These are phyloP conservation scores for Leptographium galeiforme DNA, from an alignment of 2,329 filamentous ascomycete genomes.

Conservation along the genomic window DNA sequence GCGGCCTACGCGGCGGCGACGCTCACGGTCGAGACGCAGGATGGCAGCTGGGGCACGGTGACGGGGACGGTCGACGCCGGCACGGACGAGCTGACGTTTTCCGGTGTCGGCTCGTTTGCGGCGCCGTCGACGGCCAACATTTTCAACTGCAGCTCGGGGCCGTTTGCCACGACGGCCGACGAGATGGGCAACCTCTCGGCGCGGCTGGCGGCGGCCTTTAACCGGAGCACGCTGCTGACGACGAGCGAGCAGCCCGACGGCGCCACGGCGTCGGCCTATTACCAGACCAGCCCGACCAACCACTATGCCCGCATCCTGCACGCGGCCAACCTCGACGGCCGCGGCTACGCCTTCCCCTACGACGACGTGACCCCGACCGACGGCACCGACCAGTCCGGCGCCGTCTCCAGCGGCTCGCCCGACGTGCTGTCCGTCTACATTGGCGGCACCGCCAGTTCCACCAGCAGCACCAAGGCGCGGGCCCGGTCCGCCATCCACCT, in stretches of 20 bases:
- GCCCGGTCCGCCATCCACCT: constrained; percentile 4
- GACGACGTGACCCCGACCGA: constrained; percentile 50
- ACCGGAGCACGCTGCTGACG: constrained; percentile 53
- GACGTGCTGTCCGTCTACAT: constrained; percentile 19
- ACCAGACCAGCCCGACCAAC: constrained; percentile 42
- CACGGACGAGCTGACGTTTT: constrained; percentile 26
- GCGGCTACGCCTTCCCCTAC: constrained; percentile 59
- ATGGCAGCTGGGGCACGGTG: constrained; percentile 32
- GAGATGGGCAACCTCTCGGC: constrained; percentile 53
- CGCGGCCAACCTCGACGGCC: constrained; percentile 40
- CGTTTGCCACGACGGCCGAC: constrained; percentile 35
- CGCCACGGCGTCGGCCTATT: constrained; percentile 38
- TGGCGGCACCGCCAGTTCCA: constrained; percentile 7
- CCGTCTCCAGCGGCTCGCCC: constrained; percentile 43
- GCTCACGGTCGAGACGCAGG: constrained; percentile 41
- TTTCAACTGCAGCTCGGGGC: constrained; percentile 40
- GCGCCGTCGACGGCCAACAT: constrained; percentile 35
- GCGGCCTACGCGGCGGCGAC: constrained; percentile 27
- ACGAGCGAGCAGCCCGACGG: constrained; percentile 38
- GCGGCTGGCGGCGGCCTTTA: constrained; percentile 62
- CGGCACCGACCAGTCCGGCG: constrained; percentile 47
- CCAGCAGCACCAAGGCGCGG: constrained; percentile 1
- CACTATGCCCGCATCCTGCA: constrained; percentile 56
- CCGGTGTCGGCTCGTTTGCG: constrained; percentile 24
- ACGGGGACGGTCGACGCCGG: constrained; percentile 25